Base-by-base conservation (phyloP, 345 rosid genomes). In the Luvunga scandens region DNA sequence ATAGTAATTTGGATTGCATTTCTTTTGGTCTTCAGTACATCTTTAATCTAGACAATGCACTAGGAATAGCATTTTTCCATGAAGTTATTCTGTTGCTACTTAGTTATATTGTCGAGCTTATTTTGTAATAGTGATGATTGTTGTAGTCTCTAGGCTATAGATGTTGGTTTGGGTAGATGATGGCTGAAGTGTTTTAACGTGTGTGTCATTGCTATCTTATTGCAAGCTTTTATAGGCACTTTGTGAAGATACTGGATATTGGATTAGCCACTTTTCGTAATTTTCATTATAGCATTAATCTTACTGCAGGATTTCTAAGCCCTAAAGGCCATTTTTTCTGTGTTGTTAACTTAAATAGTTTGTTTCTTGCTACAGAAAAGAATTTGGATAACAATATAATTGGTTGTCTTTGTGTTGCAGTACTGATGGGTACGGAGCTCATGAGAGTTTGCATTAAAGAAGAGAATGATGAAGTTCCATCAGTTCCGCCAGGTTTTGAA, bases 401-500 rank as follows among this genome's bases (percentile, higher is more conserved):
- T 50, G n/a, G 22, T 63, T 61, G 31, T 77, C 72, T 62, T 73
- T 72, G 60, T 69, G 48, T 60, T 34, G 57, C 82, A 88, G 88
- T 75, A 79, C 36, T 77, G 70, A 97, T 97, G 98, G 98, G 93
- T 76, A 97, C 98, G 63, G 97, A 93, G 64, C 91, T 97, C 74
- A 83, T 91, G 91, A 90, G 98, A 85, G 86, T 91, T 72, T 83
- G 89, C 83, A 84, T 87, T 69, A 91, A 94, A 87, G 97, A 92
- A 82, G 98, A 97, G 69, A 94, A 84, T 70, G 98, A 93, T 36
- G 98, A 94, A 14, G 75, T 94, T 80, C 98, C 92, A 28, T 83
- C 94, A 75, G 90, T 91, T 76, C 99, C 99, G 21, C 99, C 98
- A 67, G 99, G 99, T 33, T 97, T 97, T 66, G 99, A 94, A 87